Evolutionary conservation across 768 basidiomycete species (phyloP).

Genomic region (Naganishia friedmannii): DNA sequence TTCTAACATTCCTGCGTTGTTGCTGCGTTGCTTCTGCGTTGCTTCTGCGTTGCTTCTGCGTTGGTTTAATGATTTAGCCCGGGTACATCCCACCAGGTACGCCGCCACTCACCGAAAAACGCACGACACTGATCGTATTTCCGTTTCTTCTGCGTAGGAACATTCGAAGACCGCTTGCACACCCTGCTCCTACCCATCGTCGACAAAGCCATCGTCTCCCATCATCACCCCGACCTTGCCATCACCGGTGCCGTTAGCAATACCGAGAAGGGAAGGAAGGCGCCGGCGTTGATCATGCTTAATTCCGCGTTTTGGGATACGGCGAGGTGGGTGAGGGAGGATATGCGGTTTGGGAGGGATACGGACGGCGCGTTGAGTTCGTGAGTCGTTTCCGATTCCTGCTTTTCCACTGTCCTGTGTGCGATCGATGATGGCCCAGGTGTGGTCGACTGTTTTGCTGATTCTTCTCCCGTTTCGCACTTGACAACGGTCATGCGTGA

Average conservation of each 20-base stretch:
- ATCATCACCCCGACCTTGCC: no score
- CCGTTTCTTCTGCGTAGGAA: not conserved
- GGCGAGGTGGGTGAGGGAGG: conserved; percentile 34
- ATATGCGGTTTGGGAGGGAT: conserved; percentile 30
- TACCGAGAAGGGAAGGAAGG: no score
- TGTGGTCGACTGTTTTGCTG: no score
- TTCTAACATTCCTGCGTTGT: no score
- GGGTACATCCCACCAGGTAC: conserved; percentile 17
- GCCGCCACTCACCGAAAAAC: not conserved
- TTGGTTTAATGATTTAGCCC: not conserved
- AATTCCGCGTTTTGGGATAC: conserved; percentile 38
- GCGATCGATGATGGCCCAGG: no score
- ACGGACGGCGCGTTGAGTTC: conserved; percentile 19
- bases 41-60: not conserved
- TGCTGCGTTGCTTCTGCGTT: no score
- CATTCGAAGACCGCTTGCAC: conserved; percentile 31
- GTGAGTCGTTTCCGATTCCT: no score
- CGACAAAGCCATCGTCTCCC: not conserved
- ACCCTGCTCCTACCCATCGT: conserved; percentile 31
- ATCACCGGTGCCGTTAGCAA: no score
- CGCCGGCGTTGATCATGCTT: conserved; percentile 32
- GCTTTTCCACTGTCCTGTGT: not conserved
- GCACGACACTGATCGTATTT: not conserved
- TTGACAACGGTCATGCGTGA: no score
- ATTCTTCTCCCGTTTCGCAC: not conserved